phyloP scores from a whole-genome alignment of 192 early-diverging fungal species.

The Pilaira anomala region DNA sequence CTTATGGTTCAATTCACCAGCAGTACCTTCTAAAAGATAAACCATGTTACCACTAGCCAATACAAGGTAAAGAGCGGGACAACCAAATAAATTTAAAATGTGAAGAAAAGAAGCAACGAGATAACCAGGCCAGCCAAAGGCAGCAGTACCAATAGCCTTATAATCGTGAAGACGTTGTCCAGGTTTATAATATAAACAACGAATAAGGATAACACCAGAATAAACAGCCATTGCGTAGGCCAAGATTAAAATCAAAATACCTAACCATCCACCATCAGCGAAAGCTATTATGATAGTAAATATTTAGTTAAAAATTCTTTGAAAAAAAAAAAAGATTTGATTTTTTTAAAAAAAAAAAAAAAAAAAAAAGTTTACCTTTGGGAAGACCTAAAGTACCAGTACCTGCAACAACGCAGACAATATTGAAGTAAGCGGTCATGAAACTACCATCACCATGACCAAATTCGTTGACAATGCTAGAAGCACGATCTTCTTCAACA shows the following conservation, averaged over 20 bases:
- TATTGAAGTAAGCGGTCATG: conserved; percentile 30
- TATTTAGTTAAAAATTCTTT: too few relatives aligned
- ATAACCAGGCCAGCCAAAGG: conserved; percentile 70
- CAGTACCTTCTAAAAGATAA: conserved; percentile 47
- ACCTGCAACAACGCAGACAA: conserved; percentile 59
- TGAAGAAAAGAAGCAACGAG: conserved; percentile 61
- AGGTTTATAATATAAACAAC: conserved; percentile 71
- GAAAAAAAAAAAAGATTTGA: too few relatives aligned
- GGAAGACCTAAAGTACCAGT: conserved; percentile 88
- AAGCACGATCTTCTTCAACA: conserved; percentile 17
- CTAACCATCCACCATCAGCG: conserved; percentile 73
- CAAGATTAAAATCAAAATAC: conserved; percentile 62
- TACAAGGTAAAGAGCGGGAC: conserved; percentile 68
- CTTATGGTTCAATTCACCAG: conserved; percentile 24
- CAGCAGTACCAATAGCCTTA: conserved; percentile 68
- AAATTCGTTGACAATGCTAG: conserved; percentile 5
- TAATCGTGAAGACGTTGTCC: conserved; percentile 48
- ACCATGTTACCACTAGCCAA: conserved; percentile 72
- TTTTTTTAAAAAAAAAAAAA: too few relatives aligned
- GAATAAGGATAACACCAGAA: conserved; percentile 70
- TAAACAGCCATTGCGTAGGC: conserved; percentile 69
- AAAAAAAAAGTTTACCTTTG: too few relatives aligned
- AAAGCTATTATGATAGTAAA: conserved; percentile 47
- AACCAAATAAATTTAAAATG: conserved; percentile 65
- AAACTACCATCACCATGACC: conserved; percentile 25